phyloP scores from a whole-genome alignment of 169 alveolate species.

The Plasmodium knowlesi region DNA sequence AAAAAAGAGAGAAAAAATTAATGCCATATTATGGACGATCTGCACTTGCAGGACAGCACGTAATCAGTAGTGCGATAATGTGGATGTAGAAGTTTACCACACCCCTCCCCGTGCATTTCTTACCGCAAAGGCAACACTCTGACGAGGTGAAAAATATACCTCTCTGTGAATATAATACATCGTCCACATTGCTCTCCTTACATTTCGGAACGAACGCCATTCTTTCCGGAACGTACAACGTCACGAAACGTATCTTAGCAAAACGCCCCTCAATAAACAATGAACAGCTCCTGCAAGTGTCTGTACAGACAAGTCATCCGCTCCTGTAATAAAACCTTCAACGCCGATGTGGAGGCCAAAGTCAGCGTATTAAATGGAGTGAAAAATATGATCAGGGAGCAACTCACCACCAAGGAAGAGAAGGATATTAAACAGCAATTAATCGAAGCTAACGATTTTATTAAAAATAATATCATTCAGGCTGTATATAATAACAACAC shows the following conservation, averaged over 20 bases:
- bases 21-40: neutral
- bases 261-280: neutral
- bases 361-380: conserved; percentile 39
- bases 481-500: conserved; percentile 67
- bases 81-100: neutral
- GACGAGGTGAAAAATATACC: neutral
- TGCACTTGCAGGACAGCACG: neutral
- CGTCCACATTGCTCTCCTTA: neutral
- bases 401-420: conserved; percentile 38
- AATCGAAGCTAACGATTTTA: conserved; percentile 65
- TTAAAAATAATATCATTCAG: conserved; percentile 56
- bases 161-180: neutral
- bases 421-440: conserved; percentile 59
- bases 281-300: conserved; percentile 22
- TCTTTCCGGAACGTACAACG: neutral
- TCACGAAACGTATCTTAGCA: neutral
- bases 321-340: conserved; percentile 60
- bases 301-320: conserved; percentile 27
- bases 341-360: conserved; percentile 58
- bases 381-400: conserved; percentile 62
- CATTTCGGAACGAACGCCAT: neutral
- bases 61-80: neutral
- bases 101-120: neutral
- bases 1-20: neutral
- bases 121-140: neutral